Percentiles rank a stretch among this genome's conserved stretches.
phyloP scores from a whole-genome alignment of 139 green algal species.

The Eudorina sp. region DNA sequence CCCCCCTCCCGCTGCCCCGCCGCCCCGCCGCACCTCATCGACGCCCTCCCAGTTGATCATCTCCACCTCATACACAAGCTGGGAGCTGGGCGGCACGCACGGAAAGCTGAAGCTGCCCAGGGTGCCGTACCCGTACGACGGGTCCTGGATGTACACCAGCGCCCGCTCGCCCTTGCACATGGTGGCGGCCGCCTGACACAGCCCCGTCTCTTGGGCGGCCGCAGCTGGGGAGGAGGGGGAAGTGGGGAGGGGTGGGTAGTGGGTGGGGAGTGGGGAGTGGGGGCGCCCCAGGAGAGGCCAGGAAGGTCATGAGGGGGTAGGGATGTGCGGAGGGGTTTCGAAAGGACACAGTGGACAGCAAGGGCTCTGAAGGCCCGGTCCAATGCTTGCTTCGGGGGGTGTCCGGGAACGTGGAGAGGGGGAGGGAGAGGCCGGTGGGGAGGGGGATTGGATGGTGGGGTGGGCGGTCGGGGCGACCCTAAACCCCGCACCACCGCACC shows the following conservation, averaged over 20 bases:
- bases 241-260: not conserved
- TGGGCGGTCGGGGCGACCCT: too few species aligned
- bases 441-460: too few species aligned
- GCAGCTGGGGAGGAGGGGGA: slow-evolving; percentile 58
- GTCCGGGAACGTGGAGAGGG: too few species aligned
- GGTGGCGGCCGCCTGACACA: slow-evolving; percentile 74
- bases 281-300: not conserved
- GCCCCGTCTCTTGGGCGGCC: slow-evolving; percentile 59
- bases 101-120: slow-evolving; percentile 89
- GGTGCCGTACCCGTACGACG: slow-evolving; percentile 66
- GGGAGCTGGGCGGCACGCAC: slow-evolving; percentile 72
- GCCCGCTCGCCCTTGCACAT: slow-evolving; percentile 78
- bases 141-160: slow-evolving; percentile 65
- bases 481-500: too few species aligned
- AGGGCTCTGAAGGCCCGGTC: too few species aligned
- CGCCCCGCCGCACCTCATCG: slow-evolving; percentile 58
- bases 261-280: not conserved
- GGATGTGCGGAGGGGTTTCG: not conserved
- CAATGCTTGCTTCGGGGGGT: too few species aligned
- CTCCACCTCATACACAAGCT: slow-evolving; percentile 82
- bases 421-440: too few species aligned
- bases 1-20: not conserved
- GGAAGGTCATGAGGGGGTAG: not conserved
- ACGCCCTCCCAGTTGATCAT: slow-evolving; percentile 78
- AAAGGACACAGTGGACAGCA: too few species aligned